Evolutionary conservation across 352 stramenopile species (phyloP).

Genomic region (Pythium periplocum): DNA sequence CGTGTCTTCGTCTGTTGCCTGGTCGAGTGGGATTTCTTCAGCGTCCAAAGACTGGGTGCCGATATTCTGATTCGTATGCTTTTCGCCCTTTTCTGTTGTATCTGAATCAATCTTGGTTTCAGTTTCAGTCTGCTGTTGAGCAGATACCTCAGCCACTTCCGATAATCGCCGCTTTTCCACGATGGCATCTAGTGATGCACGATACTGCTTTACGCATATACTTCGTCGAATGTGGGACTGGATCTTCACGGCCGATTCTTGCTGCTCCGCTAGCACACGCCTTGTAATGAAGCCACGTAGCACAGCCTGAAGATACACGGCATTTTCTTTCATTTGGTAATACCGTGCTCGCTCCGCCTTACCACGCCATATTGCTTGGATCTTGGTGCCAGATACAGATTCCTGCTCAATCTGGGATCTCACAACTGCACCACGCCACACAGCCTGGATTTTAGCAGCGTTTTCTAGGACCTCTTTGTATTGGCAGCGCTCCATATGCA

Average conservation of each 20-base stretch:
- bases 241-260: constrained; percentile 15
- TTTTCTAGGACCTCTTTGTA: constrained; percentile 11
- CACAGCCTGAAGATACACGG: constrained; percentile 20
- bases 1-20: too few relatives aligned
- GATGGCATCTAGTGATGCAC: neutral
- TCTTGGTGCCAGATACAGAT: constrained; percentile 11
- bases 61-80: too few relatives aligned
- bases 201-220: constrained; percentile 7
- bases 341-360: constrained; percentile 16
- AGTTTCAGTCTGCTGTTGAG: too few relatives aligned
- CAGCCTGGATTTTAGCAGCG: constrained; percentile 19
- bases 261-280: constrained; percentile 7
- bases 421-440: constrained; percentile 20
- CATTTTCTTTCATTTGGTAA: constrained; percentile 13
- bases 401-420: constrained; percentile 8
- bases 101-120: too few relatives aligned
- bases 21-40: too few relatives aligned
- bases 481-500: constrained; percentile 14
- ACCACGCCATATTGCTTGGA: constrained; percentile 24
- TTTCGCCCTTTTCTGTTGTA: too few relatives aligned
- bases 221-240: constrained; percentile 19
- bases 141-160: too few relatives aligned
- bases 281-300: constrained; percentile 19
- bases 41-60: too few relatives aligned
- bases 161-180: neutral